phyloP scores from a whole-genome alignment of 768 basidiomycete genomes.

The Multifurca ochricompacta region DNA sequence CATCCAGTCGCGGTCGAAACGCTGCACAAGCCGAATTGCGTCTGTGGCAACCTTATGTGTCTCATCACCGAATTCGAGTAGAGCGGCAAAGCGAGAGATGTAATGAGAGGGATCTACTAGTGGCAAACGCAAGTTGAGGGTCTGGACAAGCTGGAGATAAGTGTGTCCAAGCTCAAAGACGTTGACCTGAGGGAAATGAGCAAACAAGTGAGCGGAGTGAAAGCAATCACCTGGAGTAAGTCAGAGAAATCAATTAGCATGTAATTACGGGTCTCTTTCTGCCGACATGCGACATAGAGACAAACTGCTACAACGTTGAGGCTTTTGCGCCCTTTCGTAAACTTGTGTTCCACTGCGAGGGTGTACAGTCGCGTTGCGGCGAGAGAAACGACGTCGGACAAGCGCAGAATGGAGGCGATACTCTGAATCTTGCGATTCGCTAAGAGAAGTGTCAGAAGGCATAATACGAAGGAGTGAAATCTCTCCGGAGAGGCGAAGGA shows the following conservation, averaged over 20 bases:
- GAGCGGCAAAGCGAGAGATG: constrained; percentile 88
- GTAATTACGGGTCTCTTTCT: constrained; percentile 84
- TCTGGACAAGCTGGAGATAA: constrained; percentile 89
- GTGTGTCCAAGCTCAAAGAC: constrained; percentile 96
- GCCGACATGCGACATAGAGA: constrained; percentile 87
- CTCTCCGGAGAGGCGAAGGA: neutral
- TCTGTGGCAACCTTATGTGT: constrained; percentile 88
- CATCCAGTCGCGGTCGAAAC: constrained; percentile 98
- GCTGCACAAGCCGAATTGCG: constrained; percentile 85
- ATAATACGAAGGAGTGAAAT: neutral
- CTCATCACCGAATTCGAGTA: constrained; percentile 95
- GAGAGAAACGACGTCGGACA: constrained; percentile 74
- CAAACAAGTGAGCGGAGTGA: neutral
- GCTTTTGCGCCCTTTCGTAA: constrained; percentile 87
- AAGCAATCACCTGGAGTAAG: constrained; percentile 59
- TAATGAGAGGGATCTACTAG: constrained; percentile 95
- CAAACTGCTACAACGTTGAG: constrained; percentile 94
- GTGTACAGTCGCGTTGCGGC: constrained; percentile 85
- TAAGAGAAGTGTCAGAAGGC: constrained; percentile 26
- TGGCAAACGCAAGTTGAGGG: constrained; percentile 75
- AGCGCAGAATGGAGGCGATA: constrained; percentile 66
- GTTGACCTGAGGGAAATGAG: constrained; percentile 57
- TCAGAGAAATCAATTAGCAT: constrained; percentile 99
- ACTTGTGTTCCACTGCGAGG: constrained; percentile 89
- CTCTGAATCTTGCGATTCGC: constrained; percentile 79